Evolutionary conservation across 2,329 filamentous ascomycete genomes (phyloP).

Genomic region (Aspergillus persii): DNA sequence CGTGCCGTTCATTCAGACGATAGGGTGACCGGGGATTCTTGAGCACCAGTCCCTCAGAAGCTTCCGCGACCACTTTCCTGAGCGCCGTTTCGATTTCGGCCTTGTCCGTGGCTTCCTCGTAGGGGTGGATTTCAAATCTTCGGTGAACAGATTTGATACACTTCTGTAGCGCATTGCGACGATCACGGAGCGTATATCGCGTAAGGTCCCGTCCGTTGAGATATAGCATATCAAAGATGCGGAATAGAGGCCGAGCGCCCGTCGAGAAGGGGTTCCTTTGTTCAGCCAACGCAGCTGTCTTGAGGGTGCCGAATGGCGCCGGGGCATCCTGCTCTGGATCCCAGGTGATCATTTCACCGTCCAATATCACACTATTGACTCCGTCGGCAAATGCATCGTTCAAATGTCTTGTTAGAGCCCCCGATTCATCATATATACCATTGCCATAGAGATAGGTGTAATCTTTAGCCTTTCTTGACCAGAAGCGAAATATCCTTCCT

Average conservation of each 20-base stretch:
- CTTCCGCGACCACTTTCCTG: constrained; percentile 78
- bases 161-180: constrained; percentile 69
- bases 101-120: constrained; percentile 63
- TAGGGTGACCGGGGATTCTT: constrained; percentile 92
- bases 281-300: constrained; percentile 80
- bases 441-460: constrained; percentile 93
- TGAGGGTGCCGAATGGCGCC: constrained; percentile 87
- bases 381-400: constrained; percentile 71
- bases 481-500: constrained; percentile 76
- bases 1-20: constrained; percentile 81
- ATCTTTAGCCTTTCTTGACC: constrained; percentile 94
- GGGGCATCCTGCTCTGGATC: constrained; percentile 81
- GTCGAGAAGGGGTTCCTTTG: constrained; percentile 67
- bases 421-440: constrained; percentile 69
- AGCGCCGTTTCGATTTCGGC: constrained; percentile 76
- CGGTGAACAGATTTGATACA: constrained; percentile 69
- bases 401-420: constrained; percentile 77
- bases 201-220: constrained; percentile 80
- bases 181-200: constrained; percentile 77
- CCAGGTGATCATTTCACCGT: constrained; percentile 99
- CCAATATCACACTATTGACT: constrained; percentile 83
- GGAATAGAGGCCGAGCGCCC: constrained; percentile 72
- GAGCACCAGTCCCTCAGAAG: constrained; percentile 84
- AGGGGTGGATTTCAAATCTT: constrained; percentile 78
- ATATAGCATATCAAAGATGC: constrained; percentile 87